Base-by-base conservation (phyloP, 2,329 filamentous ascomycete species). In the Apiospora malaysiana region DNA sequence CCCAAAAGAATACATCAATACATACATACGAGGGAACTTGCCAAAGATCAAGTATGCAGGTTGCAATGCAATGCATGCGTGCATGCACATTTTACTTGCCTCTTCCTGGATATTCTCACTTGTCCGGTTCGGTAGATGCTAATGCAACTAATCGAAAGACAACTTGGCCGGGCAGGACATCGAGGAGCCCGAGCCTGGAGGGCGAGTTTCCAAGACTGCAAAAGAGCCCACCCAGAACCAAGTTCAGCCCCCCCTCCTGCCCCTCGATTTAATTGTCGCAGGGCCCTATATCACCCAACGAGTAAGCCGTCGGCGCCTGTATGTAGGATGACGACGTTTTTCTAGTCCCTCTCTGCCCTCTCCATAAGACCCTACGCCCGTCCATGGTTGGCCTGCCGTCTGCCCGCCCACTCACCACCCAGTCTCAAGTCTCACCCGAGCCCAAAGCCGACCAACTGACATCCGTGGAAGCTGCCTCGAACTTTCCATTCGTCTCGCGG, bases 281-380 rank as follows among this genome's bases (percentile, higher is more conserved):
- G 56, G 56, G 56, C 56, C 56, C 56, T 63, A 63, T 63, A 40
- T 63, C 56, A 40, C 56, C 56, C 56, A 63, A 23, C 56, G 56
- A 63, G 18, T 32, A 40, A 63, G 56, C 18, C 16, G 56, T 63
- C 32, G 37, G 56, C 56, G 37, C 56, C 27, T 63, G 56, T 21
- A 63, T 63, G 56, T 63, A 63, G 56, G 56, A 63, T 63, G 56
- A 63, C 56, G 56, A 63, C 56, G 56, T 63, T 63, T 63, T 40
- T 10, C 56, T 63, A 63, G 56, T 63, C 56, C 18, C 56, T 40
- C 56, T 63, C 40, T 40, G 56, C 18, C 2, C 56, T 63, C 56
- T 21, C 56, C 56, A 63, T 63, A 63, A 63, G 56, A 63, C 18
- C 27, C 56, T 63, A 63, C 32, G 56, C 32, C 56, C 56, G 56